A percentile compares a stretch with the other conserved stretches of the same genome.
Evolutionary conservation across 1,139 yeast genomes (phyloP).

Genomic region (Yamadazyma blattariae): DNA sequence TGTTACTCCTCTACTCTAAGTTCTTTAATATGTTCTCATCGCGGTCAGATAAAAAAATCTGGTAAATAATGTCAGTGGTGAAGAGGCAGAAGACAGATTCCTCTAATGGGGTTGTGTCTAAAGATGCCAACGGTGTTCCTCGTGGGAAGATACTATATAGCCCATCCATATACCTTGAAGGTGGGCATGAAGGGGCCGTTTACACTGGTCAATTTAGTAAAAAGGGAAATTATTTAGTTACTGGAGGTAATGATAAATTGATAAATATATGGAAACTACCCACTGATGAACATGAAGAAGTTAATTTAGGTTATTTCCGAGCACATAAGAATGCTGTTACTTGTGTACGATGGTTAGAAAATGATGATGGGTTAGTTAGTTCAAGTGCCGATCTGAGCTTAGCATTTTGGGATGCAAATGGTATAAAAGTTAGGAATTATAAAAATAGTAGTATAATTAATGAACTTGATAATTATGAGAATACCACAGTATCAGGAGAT

Average conservation of each 20-base stretch:
- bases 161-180: conserved; percentile 25
- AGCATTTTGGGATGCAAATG: conserved; percentile 58
- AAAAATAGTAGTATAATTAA: conserved; percentile 38
- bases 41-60: conserved; percentile 1
- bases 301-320: conserved; percentile 36
- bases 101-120: conserved; percentile 2
- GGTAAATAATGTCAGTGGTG: conserved; percentile 18
- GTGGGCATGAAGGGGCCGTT: conserved; percentile 48
- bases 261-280: conserved; percentile 49
- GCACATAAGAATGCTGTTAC: conserved; percentile 56
- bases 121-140: background rate
- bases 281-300: conserved; percentile 17
- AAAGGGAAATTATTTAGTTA: conserved; percentile 42
- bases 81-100: conserved; percentile 18
- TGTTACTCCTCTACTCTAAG: no score
- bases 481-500: conserved; percentile 49
- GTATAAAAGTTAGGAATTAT: conserved; percentile 52
- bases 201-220: conserved; percentile 41
- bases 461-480: conserved; percentile 36
- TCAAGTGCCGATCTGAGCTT: conserved; percentile 53
- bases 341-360: conserved; percentile 43
- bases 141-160: conserved; percentile 6
- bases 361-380: conserved; percentile 33
- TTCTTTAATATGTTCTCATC: no score
- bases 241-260: conserved; percentile 52